A percentile compares a stretch with the other conserved stretches of the same genome.
phyloP scores from a whole-genome alignment of 805 yeast species.

The Saccharomycopsis sp. region DNA sequence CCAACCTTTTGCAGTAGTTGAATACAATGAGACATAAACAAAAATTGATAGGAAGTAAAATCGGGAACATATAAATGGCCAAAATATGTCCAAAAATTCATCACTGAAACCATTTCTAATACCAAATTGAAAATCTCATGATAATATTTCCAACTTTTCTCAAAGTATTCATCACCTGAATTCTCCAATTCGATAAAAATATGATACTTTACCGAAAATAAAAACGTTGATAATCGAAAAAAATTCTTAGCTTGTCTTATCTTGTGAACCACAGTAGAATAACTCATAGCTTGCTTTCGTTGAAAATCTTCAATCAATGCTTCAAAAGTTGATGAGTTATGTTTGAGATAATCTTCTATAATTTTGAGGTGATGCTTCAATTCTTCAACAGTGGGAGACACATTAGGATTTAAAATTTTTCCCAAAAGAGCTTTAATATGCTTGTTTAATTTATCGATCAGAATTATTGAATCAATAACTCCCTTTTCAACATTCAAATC shows the following conservation, averaged over 20 bases:
- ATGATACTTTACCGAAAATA: constrained; percentile 11
- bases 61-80: constrained; percentile 13
- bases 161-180: background rate
- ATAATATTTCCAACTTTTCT: constrained; percentile 2
- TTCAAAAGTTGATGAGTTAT: background rate
- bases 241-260: constrained; percentile 1
- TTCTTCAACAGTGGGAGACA: constrained; percentile 24
- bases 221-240: constrained; percentile 7
- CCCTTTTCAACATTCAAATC: constrained; percentile 19
- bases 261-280: constrained; percentile 1
- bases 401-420: constrained; percentile 22
- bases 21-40: constrained; percentile 6
- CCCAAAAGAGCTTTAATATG: constrained; percentile 22
- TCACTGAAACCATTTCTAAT: constrained; percentile 4
- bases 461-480: constrained; percentile 10
- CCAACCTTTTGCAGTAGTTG: constrained; percentile 4
- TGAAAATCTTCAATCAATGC: constrained; percentile 7
- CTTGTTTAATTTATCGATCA: constrained; percentile 7
- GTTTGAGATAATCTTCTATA: constrained; percentile 13
- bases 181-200: constrained; percentile 16
- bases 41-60: constrained; percentile 7
- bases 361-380: constrained; percentile 22
- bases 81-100: constrained; percentile 11
- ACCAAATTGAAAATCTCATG: background rate
- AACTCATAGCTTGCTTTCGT: constrained; percentile 6